Evolutionary conservation across 1,139 yeast species (phyloP), one percentile per base, ranked within the genome.

Genomic region (Suhomyces atakaporum): DNA sequence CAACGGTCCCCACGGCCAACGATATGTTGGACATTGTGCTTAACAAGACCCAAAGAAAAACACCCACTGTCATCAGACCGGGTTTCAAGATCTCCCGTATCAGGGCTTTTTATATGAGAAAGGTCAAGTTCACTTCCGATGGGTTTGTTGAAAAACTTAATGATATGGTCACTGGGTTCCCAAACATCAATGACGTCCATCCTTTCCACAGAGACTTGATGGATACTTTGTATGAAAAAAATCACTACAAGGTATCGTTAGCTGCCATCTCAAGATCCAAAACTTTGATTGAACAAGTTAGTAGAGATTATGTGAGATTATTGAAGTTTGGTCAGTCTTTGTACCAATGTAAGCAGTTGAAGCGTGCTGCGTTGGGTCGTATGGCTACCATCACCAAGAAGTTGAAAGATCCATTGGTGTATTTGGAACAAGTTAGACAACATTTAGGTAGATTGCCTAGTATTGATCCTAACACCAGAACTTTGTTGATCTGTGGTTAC

Each of bases 311-410:
- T 62, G 84, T 81, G 47, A 80, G 99, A 61, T 77, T 92, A 54
- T 76, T 92, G 59, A 92, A 92, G 71, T 92, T 89, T 58, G 98
- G 98, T 56, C 98, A 92, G 72, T 89, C 97, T 18, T 73, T 92
- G 47, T 94, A 89, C 69, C 98, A 94, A 71, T 92, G 99, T 76
- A 92, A 92, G 69, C 98, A 94, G 71, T 80, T 92, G 63, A 92
- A 92, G 68, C 79, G 97, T 57, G 99, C 99, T 50, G 99, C 97
- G 24, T 73, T 92, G 53, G 99, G 99, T 75, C 85, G 99, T 69
- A 92, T 92, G 99, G 98, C 98, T 40, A 92, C 99, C 33, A 88
- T 92, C 56, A 81, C 83, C 55, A 92, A 92, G 74, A 88, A 94
- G 54, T 78, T 92, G 59, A 94, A 90, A 69, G 98, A 92, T 62